These are phyloP conservation scores for Beauveria medogensis DNA, from an alignment of 2,329 filamentous ascomycete genomes.

Conservation along the genomic window DNA sequence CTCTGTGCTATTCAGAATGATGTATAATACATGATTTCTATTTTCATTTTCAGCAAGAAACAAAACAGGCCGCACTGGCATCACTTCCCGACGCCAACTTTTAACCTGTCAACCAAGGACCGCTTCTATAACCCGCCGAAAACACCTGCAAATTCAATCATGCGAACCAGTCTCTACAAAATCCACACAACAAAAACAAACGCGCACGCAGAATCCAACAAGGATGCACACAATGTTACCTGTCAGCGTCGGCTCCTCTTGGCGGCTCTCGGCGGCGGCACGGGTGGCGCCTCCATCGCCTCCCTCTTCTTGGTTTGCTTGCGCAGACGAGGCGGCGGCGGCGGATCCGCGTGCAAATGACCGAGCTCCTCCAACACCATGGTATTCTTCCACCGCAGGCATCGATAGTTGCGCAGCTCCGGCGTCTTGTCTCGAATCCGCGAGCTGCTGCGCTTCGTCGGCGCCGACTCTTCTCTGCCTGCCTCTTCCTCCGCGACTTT, in stretches of 20 bases:
- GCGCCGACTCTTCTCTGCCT: conserved; percentile 29
- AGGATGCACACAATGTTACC: background rate
- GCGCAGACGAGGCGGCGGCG: conserved; percentile 40
- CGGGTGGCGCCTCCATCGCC: conserved; percentile 24
- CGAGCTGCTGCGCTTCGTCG: conserved; percentile 35
- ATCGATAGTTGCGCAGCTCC: conserved; percentile 39
- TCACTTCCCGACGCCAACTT: background rate
- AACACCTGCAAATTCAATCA: background rate
- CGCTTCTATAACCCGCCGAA: background rate
- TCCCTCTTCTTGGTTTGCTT: conserved; percentile 47
- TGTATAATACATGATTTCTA: conserved; percentile 5
- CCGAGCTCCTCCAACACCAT: conserved; percentile 50
- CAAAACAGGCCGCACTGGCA: background rate
- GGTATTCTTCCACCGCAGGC: conserved; percentile 47
- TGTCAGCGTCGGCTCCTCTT: background rate
- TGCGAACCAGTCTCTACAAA: background rate
- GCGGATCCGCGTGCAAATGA: conserved; percentile 48
- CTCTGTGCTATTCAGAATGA: background rate
- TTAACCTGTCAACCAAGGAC: background rate
- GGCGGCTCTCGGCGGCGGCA: background rate
- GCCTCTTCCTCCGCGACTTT: conserved; percentile 28
- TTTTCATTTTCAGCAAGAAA: background rate
- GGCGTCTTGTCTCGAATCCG: conserved; percentile 39
- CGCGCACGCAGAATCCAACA: background rate
- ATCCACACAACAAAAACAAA: background rate